Conservation (phyloP, 495 filamentous ascomycete species). For the Aspergillus bridgeri region DNA sequence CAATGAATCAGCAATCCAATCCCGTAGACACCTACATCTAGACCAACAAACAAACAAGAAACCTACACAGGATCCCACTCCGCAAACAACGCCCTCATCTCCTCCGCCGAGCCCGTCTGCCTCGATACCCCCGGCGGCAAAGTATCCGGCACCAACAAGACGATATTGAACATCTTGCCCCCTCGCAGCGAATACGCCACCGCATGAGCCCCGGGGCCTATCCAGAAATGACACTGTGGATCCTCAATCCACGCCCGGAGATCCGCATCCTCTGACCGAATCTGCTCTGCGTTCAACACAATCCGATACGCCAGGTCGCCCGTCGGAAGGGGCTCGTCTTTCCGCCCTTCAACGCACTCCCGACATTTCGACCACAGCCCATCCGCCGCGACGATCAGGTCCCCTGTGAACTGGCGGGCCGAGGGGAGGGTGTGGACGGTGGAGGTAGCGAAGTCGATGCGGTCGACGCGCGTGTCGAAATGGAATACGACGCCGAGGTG, state of each 20-base stretch:
- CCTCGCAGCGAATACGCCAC: slow-evolving; percentile 63
- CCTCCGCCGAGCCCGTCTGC: slow-evolving; percentile 54
- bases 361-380: slow-evolving; percentile 52
- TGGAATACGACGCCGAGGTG: slow-evolving; percentile 51
- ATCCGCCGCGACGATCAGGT: slow-evolving; percentile 58
- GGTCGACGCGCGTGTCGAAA: slow-evolving; percentile 42
- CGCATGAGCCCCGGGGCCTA: slow-evolving; percentile 61
- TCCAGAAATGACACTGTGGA: slow-evolving; percentile 66
- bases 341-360: slow-evolving; percentile 44
- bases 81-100: slow-evolving; percentile 61
- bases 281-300: slow-evolving; percentile 48
- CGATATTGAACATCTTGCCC: slow-evolving; percentile 64
- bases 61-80: slow-evolving; percentile 54
- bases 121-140: slow-evolving; percentile 55
- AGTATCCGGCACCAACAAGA: slow-evolving; percentile 66
- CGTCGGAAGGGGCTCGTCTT: slow-evolving; percentile 50
- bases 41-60: not conserved
- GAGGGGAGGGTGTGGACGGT: slow-evolving; percentile 22
- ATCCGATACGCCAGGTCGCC: slow-evolving; percentile 71
- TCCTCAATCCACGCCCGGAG: slow-evolving; percentile 49
- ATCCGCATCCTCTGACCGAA: slow-evolving; percentile 35
- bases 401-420: slow-evolving; percentile 35
- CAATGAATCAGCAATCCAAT: not conserved
- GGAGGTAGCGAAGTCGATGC: slow-evolving; percentile 34
- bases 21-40: not conserved